Conservation (phyloP, 768 basidiomycete genomes). For the Dioszegia aurantiaca region DNA sequence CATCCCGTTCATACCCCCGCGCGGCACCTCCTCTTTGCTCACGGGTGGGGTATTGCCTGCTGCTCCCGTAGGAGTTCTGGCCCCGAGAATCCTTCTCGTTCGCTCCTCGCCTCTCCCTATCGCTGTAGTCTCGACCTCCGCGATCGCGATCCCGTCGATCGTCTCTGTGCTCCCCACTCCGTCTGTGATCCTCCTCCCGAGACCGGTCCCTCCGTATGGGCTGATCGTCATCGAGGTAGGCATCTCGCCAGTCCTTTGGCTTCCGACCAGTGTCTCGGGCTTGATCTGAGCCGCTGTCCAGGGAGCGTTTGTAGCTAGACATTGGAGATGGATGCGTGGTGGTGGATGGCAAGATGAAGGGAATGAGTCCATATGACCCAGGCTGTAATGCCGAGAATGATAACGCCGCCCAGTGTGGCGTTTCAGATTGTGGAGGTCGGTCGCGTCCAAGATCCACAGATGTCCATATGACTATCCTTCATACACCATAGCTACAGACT, state of each 20-base stretch:
- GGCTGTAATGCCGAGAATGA: constrained; percentile 4
- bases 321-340: not conserved
- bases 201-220: constrained; percentile 21
- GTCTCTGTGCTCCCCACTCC: constrained; percentile 1
- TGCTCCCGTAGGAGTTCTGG: constrained; percentile 11
- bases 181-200: constrained; percentile 21
- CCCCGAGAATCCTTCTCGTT: constrained; percentile 5
- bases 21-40: constrained; percentile 25
- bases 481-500: not conserved
- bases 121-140: constrained; percentile 6
- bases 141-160: constrained; percentile 1
- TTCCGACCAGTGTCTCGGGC: constrained; percentile 17
- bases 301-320: constrained; percentile 37
- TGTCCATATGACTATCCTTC: no score
- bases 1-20: constrained; percentile 28
- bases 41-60: constrained; percentile 21
- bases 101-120: constrained; percentile 3
- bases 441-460: constrained; percentile 20
- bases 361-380: not conserved
- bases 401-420: constrained; percentile 12
- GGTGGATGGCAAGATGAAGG: not conserved
- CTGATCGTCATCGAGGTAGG: constrained; percentile 44
- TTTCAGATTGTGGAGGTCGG: constrained; percentile 19
- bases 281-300: constrained; percentile 14
- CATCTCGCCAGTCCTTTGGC: constrained; percentile 50